Percentiles rank a stretch among this genome's conserved stretches.
These are phyloP conservation scores for Brassica hybrid DNA, from an alignment of 441 rosid species.

Conservation along the genomic window DNA sequence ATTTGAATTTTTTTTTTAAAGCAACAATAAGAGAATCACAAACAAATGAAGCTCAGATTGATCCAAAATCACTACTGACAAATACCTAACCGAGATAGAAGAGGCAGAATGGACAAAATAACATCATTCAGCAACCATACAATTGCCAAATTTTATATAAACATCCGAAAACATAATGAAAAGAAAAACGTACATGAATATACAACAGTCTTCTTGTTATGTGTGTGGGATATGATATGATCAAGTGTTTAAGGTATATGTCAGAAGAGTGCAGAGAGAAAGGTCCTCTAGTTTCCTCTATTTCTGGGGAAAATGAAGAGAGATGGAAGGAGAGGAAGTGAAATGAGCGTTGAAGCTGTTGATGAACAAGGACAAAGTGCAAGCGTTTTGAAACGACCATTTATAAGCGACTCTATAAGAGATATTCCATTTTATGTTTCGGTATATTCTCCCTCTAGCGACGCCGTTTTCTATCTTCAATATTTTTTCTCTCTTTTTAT, in stretches of 20 bases:
- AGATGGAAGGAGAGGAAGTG: not conserved
- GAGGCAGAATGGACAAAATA: conserved; percentile 15
- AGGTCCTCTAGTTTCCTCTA: not conserved
- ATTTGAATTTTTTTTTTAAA: not conserved
- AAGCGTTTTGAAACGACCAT: conserved; percentile 25
- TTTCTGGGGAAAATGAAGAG: not conserved
- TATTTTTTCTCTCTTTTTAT: not conserved
- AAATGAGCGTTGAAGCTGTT: conserved; percentile 24
- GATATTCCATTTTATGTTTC: conserved; percentile 32
- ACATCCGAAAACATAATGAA: not conserved
- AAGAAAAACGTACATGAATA: conserved; percentile 20
- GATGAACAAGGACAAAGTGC: conserved; percentile 34
- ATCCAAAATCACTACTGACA: conserved; percentile 11
- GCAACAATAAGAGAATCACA: not conserved
- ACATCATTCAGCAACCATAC: conserved; percentile 18
- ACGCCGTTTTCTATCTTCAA: conserved; percentile 24
- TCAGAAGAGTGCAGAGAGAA: conserved; percentile 17
- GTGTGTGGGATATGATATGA: conserved; percentile 13
- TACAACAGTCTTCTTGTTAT: conserved; percentile 3
- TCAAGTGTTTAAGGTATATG: conserved; percentile 8
- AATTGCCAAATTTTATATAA: not conserved
- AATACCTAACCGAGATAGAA: conserved; percentile 15
- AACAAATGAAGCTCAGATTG: conserved; percentile 1
- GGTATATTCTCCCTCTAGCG: conserved; percentile 38
- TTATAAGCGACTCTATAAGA: conserved; percentile 38